Evolutionary conservation across 139 green algal species (phyloP), one percentile per base, ranked within the genome.

Genomic region (Chlorella vulgaris): DNA sequence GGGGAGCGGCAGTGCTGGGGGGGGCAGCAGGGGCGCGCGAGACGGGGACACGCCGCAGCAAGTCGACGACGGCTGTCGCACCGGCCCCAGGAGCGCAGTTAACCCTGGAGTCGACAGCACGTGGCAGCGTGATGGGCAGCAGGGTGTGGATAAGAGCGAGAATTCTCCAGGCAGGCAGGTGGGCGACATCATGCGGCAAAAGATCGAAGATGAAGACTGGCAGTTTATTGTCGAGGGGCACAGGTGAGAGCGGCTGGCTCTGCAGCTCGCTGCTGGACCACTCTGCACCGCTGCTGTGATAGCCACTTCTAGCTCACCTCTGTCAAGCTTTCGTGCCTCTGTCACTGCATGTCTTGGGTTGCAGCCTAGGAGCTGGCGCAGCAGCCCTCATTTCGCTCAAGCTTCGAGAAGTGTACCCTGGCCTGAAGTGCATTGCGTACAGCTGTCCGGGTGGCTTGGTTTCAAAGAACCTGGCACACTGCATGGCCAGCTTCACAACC

Each of bases 191-290:
- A 82, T 88, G 70, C 31, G 62, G 31, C 31, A 71, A 1, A 71
- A 74, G 33, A 74, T 85, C 0, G 21, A 83, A 26, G 50, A 81
- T 31, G 65, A 89, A 55, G 81, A 69, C 4, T 91, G 81, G 76
- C 47, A 81, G 60, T 55, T 92, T 8, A 85, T 92, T 40, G 76
- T 92, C 61, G 76, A 76, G 18, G 88, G 88, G 1, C 88, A 92
- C 81, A 87, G 78, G 75, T 84, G 39, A 31, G 18, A 39, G 2
- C 33, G 33, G 29, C 33, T 51, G 24, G 69, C 4, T 22, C 4
- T 42, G 43, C 4, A 33, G 6, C 6, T 15, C 28, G 7, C 7
- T 61, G 38, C 5, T 21, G 10, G 21, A 2, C 60, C 33, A 40
- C 31, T 43, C 8, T 15, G 26, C 61, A 33, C n/a, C n/a, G n/a